These are phyloP conservation scores for Chimonanthus praecox DNA, from an alignment of 164 flowering plant species.

Conservation along the genomic window DNA sequence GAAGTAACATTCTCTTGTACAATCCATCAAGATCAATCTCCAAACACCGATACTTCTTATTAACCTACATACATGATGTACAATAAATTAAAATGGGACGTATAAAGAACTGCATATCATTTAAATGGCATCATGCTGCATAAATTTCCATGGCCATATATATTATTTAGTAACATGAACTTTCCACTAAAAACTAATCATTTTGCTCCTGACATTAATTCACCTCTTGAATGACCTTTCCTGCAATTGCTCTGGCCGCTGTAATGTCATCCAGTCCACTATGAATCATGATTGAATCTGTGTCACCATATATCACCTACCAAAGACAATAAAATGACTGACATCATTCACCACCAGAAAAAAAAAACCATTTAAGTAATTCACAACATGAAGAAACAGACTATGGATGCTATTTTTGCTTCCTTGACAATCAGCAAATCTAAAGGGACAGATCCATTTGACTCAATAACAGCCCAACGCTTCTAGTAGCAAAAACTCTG, in stretches of 20 bases:
- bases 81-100: not conserved
- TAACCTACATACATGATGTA: conserved; percentile 45
- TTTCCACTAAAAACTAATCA: not conserved
- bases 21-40: conserved; percentile 97
- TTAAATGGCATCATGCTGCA: not conserved
- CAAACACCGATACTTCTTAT: conserved; percentile 79
- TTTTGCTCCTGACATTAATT: not conserved
- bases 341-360: not conserved
- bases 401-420: not conserved
- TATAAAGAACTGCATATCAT: not conserved
- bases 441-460: no score
- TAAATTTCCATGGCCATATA: not conserved
- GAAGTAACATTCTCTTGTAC: conserved; percentile 96
- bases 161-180: not conserved
- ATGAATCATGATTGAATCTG: conserved; percentile 97
- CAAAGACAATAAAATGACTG: conserved; percentile 10
- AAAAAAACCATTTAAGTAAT: not conserved
- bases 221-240: conserved; percentile 88
- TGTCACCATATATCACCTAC: conserved; percentile 98
- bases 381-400: not conserved
- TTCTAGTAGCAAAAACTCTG: no score
- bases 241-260: conserved; percentile 72
- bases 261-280: conserved; percentile 85
- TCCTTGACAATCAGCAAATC: not conserved
- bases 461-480: no score